Conservation (phyloP, 2,329 filamentous ascomycete species). For the Verticillium nonalfalfae region DNA sequence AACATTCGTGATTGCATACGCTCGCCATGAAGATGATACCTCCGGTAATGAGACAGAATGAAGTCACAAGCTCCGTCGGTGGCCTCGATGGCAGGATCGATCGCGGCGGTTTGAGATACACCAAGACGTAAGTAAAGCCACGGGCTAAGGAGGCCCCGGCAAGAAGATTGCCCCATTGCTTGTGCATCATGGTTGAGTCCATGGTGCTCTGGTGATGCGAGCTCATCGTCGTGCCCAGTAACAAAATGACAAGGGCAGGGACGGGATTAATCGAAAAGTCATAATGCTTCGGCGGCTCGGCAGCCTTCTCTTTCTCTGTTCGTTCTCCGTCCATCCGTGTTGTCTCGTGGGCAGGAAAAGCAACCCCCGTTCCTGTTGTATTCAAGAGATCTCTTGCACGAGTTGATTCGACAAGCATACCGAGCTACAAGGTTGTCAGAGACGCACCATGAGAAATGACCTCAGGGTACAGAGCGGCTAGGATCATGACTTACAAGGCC, state of each 20-base stretch:
- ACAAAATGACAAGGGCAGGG: conserved; percentile 76
- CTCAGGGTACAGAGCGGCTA: no score
- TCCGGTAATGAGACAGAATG: conserved; percentile 82
- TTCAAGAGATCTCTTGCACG: conserved; percentile 63
- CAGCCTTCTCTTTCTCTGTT: conserved; percentile 32
- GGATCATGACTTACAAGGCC: conserved; percentile 58
- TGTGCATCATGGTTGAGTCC: conserved; percentile 87
- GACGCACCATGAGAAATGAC: neutral
- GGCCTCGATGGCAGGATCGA: conserved; percentile 78
- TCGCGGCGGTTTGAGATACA: conserved; percentile 74
- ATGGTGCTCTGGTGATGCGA: conserved; percentile 80
- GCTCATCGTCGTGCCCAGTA: conserved; percentile 92
- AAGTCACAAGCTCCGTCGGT: conserved; percentile 79
- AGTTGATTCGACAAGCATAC: conserved; percentile 79
- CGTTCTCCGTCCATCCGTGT: conserved; percentile 33
- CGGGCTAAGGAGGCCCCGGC: conserved; percentile 75
- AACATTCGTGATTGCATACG: conserved; percentile 41
- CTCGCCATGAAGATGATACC: conserved; percentile 92
- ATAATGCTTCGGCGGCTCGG: conserved; percentile 58
- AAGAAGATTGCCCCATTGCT: conserved; percentile 86
- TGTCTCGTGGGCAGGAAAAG: conserved; percentile 20
- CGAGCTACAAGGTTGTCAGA: conserved; percentile 43
- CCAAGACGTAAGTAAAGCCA: conserved; percentile 69
- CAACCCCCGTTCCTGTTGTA: conserved; percentile 34
- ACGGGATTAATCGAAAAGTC: conserved; percentile 79